A percentile compares a stretch with the other conserved stretches of the same genome.
These are phyloP conservation scores for Cubamyces sp. DNA, from an alignment of 768 basidiomycete species.

Conservation along the genomic window DNA sequence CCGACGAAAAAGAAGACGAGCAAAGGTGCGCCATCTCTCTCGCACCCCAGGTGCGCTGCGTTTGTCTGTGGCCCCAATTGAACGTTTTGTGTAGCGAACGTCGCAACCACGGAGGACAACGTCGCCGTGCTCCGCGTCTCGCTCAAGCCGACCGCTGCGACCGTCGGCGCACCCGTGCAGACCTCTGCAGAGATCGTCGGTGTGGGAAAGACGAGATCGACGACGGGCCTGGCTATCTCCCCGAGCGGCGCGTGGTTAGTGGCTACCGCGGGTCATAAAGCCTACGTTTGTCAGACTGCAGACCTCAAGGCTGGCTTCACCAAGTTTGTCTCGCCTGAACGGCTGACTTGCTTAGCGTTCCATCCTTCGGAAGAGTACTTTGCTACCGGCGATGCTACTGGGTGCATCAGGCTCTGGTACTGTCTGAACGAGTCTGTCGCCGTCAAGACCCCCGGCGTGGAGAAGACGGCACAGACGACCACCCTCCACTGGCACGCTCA, in stretches of 20 bases:
- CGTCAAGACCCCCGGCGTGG: conserved; percentile 58
- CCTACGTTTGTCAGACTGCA: conserved; percentile 69
- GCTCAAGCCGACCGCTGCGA: conserved; percentile 49
- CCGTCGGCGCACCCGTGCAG: conserved; percentile 44
- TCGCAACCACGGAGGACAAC: conserved; percentile 48
- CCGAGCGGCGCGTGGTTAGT: conserved; percentile 80
- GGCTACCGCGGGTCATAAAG: conserved; percentile 72
- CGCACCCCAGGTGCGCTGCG: background rate
- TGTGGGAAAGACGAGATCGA: conserved; percentile 69
- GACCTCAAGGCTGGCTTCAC: conserved; percentile 68
- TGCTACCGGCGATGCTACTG: conserved; percentile 89
- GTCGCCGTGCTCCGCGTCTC: conserved; percentile 67
- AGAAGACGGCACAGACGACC: conserved; percentile 83
- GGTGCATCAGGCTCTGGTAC: conserved; percentile 90
- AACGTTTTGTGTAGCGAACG: conserved; percentile 14
- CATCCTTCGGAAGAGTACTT: conserved; percentile 93
- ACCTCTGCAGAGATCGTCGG: conserved; percentile 54
- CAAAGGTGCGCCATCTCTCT: conserved; percentile 30
- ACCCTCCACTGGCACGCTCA: conserved; percentile 97
- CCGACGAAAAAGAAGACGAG: conserved; percentile 48
- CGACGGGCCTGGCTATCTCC: conserved; percentile 71
- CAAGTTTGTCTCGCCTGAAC: conserved; percentile 82
- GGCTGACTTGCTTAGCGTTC: conserved; percentile 81
- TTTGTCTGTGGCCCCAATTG: background rate
- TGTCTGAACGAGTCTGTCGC: conserved; percentile 69